Evolutionary conservation across 768 basidiomycete species (phyloP), one percentile per base, ranked within the genome.

Genomic region (Chlorophyllum brunneum): DNA sequence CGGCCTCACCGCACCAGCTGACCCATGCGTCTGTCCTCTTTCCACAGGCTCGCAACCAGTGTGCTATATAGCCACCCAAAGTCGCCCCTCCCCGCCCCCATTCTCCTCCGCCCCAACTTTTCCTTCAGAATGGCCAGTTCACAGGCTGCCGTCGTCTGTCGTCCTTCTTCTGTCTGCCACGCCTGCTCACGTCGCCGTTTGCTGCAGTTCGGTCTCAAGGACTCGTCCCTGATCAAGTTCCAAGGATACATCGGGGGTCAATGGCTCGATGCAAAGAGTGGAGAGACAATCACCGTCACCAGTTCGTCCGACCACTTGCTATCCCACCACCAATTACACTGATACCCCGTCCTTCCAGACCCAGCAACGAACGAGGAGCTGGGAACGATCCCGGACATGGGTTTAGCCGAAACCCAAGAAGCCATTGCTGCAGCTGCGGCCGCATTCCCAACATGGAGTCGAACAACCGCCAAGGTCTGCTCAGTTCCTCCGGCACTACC

Each of bases 331-430:
- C 29, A 20, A 16, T 5, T 13, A 16, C 5, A 24, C 31, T 20
- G 7, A 18, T 3, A 16, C 26, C 33, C 16, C 38, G 33, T 34
- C 1, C 9, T 16, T 37, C 10, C 53, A 95, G 95, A 98, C 72
- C 95, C 95, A 26, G 91, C 93, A 5, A 95, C 86, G 3, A 79
- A 79, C 36, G 81, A 94, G 58, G 80, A 81, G 54, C 80, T 98
- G 39, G 95, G 94, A 11, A 84, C 80, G 0, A 77, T 95, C 23
- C 91, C 94, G 3, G 95, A 98, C 63, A 90, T 97, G 86, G 88
- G 86, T 8, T 63, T 90, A 38, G 76, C 76, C 23, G 93, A 98
- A 68, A 89, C 92, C 8, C 83, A 84, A 59, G 74, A 82, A 57
- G 97, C 95, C 23, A 93, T 98, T 55, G 72, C 81, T 16, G 88